A percentile compares a stretch with the other conserved stretches of the same genome.
Conservation (phyloP, 306 rosid species). For the Fragaria iinumae region DNA sequence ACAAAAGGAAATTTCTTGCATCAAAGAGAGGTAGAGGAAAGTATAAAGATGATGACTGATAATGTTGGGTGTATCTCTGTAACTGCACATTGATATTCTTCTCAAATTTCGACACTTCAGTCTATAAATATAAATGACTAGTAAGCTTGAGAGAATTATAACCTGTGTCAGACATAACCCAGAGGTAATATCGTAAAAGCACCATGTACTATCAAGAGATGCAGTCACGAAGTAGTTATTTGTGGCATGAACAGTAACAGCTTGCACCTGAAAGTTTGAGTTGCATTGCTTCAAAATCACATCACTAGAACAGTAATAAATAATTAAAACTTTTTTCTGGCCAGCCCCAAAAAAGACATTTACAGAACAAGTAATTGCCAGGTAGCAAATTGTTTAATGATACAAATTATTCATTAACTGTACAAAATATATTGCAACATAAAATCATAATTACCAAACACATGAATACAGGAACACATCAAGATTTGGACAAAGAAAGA, state of each 20-base stretch:
- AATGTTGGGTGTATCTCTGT: background rate
- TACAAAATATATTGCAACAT: background rate
- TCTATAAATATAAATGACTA: background rate
- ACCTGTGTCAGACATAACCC: slow-evolving; percentile 97
- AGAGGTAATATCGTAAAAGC: slow-evolving; percentile 88
- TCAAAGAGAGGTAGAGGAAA: background rate
- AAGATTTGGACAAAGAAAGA: background rate
- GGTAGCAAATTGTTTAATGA: background rate
- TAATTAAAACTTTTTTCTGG: background rate
- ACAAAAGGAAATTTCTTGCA: slow-evolving; percentile 12
- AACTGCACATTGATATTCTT: background rate
- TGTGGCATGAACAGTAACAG: slow-evolving; percentile 97
- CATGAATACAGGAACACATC: background rate
- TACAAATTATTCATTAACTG: background rate
- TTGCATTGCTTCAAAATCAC: background rate
- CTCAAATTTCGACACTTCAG: background rate
- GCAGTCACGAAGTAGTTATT: slow-evolving; percentile 90
- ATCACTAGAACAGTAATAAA: background rate
- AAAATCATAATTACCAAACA: background rate
- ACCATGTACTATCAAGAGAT: slow-evolving; percentile 94
- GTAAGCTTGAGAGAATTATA: background rate
- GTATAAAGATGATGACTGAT: background rate
- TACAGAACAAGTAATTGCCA: background rate
- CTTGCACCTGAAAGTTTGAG: slow-evolving; percentile 74
- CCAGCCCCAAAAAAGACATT: background rate